Evolutionary conservation across 129 eudicot genomes (phyloP).

Genomic region (Rutidosis leptorrhynchoides): DNA sequence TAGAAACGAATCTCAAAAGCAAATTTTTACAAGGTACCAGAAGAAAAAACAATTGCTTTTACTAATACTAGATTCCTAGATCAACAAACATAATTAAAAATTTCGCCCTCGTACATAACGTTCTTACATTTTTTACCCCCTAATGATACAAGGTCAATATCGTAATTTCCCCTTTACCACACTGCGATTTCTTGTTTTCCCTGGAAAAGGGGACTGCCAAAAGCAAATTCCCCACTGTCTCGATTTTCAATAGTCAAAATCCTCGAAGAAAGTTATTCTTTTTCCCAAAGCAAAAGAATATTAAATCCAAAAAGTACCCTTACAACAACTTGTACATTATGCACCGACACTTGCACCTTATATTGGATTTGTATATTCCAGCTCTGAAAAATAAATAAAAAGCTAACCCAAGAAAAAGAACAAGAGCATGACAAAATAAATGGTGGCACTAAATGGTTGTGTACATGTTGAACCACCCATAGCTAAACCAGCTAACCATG

Average conservation of each 20-base stretch:
- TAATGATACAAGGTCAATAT: constrained; percentile 11
- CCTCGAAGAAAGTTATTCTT: background rate
- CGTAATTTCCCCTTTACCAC: constrained; percentile 16
- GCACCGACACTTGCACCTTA: constrained; percentile 14
- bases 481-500: constrained; percentile 89
- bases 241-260: background rate
- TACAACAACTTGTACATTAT: constrained; percentile 18
- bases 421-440: background rate
- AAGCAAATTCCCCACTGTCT: constrained; percentile 15
- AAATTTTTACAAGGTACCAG: constrained; percentile 28
- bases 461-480: constrained; percentile 69
- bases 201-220: constrained; percentile 29
- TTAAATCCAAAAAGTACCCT: constrained; percentile 1
- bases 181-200: background rate
- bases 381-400: background rate
- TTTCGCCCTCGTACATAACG: constrained; percentile 4
- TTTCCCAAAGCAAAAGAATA: constrained; percentile 11
- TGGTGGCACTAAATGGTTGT: constrained; percentile 22
- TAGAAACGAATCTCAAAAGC: constrained; percentile 22
- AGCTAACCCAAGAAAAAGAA: constrained; percentile 17
- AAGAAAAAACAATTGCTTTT: constrained; percentile 23
- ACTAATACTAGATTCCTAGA: background rate
- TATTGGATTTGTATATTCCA: constrained; percentile 3
- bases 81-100: constrained; percentile 16
- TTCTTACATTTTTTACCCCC: background rate